phyloP scores from a whole-genome alignment of 768 basidiomycete genomes.

The Clitopilus hobsonii region DNA sequence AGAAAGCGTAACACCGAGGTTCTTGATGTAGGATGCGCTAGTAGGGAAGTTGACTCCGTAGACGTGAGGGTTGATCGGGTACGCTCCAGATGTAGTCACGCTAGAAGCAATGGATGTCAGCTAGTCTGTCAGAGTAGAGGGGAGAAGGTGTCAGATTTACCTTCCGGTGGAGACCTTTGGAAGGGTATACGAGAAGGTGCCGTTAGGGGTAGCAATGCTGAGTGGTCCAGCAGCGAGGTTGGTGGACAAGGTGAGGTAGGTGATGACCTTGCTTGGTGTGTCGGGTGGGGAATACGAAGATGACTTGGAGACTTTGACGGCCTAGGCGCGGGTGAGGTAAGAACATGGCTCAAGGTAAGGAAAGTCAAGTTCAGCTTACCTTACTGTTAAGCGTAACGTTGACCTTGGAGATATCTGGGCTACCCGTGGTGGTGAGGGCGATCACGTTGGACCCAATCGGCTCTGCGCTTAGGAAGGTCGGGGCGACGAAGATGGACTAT shows the following conservation, averaged over 20 bases:
- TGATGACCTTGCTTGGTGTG: conserved; percentile 41
- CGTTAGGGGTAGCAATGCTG: conserved; percentile 33
- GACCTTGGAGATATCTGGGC: conserved; percentile 35
- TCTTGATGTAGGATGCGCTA: conserved; percentile 36
- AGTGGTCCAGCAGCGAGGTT: conserved; percentile 36
- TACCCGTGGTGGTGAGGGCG: conserved; percentile 44
- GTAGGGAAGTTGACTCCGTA: conserved; percentile 57
- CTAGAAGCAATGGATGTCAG: too few species aligned
- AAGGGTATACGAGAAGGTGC: conserved; percentile 35
- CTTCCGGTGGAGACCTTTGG: conserved; percentile 38
- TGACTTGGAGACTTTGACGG: conserved; percentile 23
- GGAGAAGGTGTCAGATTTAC: conserved; percentile 15
- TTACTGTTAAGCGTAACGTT: conserved; percentile 32
- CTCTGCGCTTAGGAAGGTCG: conserved; percentile 48
- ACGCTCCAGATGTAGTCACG: conserved; percentile 15
- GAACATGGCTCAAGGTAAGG: neutral
- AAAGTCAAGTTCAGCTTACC: conserved; percentile 17
- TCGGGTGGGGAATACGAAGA: conserved; percentile 39
- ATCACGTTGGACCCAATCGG: conserved; percentile 42
- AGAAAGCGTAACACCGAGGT: conserved; percentile 44
- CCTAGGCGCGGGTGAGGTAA: conserved; percentile 15
- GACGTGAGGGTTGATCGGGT: conserved; percentile 40
- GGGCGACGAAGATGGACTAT: conserved; percentile 38
- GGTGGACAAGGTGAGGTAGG: conserved; percentile 39
- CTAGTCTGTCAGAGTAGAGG: too few species aligned